Conservation (phyloP, 202 grass and related monocot genomes). For the Zizania palustris region DNA sequence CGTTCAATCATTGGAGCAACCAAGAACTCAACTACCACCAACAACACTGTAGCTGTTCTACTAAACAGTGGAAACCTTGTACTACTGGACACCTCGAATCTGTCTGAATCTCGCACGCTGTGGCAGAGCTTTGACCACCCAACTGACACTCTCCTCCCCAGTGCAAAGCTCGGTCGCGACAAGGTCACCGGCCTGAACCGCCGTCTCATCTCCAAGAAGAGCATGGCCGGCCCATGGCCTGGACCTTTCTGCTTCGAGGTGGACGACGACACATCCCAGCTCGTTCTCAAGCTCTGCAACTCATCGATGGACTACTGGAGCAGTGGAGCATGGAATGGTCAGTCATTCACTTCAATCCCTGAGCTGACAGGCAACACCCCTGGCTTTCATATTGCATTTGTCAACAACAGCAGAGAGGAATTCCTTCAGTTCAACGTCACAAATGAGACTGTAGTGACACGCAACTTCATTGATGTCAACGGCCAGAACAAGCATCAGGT, state of each 20-base stretch:
- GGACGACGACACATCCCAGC: neutral
- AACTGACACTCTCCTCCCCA: slow-evolving; percentile 44
- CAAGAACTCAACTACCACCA: neutral
- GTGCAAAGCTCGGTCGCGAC: slow-evolving; percentile 43
- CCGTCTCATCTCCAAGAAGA: slow-evolving; percentile 7
- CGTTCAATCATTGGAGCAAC: neutral
- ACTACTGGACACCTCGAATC: slow-evolving; percentile 13
- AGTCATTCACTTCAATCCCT: slow-evolving; percentile 35
- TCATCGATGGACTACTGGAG: slow-evolving; percentile 14
- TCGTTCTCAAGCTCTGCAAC: slow-evolving; percentile 34
- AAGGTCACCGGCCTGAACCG: slow-evolving; percentile 22
- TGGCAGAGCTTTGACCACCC: slow-evolving; percentile 56
- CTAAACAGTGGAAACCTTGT: slow-evolving; percentile 48
- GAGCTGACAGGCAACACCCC: slow-evolving; percentile 20
- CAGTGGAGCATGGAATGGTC: slow-evolving; percentile 37
- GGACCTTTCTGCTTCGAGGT: slow-evolving; percentile 38
- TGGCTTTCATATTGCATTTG: slow-evolving; percentile 3
- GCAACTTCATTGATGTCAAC: slow-evolving; percentile 41
- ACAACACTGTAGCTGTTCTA: slow-evolving; percentile 24
- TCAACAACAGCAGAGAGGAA: slow-evolving; percentile 3
- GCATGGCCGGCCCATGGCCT: neutral
- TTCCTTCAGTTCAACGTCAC: slow-evolving; percentile 40
- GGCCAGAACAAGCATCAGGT: slow-evolving; percentile 45
- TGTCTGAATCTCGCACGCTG: neutral
- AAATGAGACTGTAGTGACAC: slow-evolving; percentile 4